phyloP scores from a whole-genome alignment of 208 protist genomes.

The Acanthamoeba healyi region DNA sequence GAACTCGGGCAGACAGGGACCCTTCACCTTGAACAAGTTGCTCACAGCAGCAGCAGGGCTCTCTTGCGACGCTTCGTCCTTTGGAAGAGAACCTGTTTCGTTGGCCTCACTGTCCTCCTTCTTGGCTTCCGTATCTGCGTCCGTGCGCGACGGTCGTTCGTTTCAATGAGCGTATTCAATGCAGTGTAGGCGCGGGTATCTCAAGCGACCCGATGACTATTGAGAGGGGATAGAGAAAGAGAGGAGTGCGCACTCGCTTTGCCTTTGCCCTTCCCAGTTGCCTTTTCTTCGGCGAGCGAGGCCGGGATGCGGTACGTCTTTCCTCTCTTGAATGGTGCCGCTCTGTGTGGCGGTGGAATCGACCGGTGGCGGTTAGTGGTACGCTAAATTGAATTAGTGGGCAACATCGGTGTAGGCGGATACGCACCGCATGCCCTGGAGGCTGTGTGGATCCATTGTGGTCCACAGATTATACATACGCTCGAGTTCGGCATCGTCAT shows the following conservation, averaged over 20 bases:
- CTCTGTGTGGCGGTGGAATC: not conserved
- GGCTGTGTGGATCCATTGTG: slow-evolving; percentile 67
- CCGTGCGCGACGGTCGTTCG: not conserved
- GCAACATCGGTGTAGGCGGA: not conserved
- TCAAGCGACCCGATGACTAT: no score
- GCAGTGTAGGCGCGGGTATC: not conserved
- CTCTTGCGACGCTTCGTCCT: not conserved
- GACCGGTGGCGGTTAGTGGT: not conserved
- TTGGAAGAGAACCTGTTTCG: not conserved
- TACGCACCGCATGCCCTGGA: slow-evolving; percentile 28
- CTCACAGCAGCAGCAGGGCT: not conserved
- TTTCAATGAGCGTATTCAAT: no score
- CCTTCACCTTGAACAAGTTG: slow-evolving; percentile 59
- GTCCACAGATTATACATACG: slow-evolving; percentile 20
- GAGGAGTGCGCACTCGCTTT: not conserved
- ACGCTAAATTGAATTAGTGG: not conserved
- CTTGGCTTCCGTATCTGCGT: slow-evolving; percentile 6
- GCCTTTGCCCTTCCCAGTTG: not conserved
- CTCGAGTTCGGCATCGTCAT: slow-evolving; percentile 7
- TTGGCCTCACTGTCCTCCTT: slow-evolving; percentile 5
- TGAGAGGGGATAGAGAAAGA: no score
- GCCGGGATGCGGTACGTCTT: slow-evolving; percentile 56
- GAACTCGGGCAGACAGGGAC: slow-evolving; percentile 74
- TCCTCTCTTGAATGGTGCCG: slow-evolving; percentile 54
- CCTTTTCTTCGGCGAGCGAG: not conserved